These are phyloP conservation scores for Fomitopsis pulvina DNA, from an alignment of 768 basidiomycete genomes.

Conservation along the genomic window DNA sequence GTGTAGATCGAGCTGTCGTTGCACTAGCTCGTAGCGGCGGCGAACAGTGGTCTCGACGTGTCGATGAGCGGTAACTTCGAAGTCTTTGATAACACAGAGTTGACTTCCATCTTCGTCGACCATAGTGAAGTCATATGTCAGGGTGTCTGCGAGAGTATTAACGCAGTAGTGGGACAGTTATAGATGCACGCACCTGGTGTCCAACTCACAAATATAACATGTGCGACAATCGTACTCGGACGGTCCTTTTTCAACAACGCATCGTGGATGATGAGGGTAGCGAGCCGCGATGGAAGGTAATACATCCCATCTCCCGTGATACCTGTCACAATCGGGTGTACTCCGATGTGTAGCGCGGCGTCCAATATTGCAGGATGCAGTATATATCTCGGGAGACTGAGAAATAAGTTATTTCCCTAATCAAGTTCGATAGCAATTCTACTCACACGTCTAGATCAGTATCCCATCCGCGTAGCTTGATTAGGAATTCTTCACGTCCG, in stretches of 20 bases:
- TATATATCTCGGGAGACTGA: background rate
- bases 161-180: background rate
- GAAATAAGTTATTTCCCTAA: too few relatives aligned
- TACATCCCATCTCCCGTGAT: constrained; percentile 22
- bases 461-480: background rate
- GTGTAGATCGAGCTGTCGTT: background rate
- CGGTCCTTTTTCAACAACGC: constrained; percentile 10
- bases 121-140: constrained; percentile 23
- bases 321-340: constrained; percentile 26
- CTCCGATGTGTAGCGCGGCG: constrained; percentile 27
- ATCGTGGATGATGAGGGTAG: constrained; percentile 8
- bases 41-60: background rate
- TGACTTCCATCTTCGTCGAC: constrained; percentile 20
- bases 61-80: constrained; percentile 12
- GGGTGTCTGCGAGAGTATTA: constrained; percentile 10
- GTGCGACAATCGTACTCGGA: constrained; percentile 18
- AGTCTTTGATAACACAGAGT: constrained; percentile 13
- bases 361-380: constrained; percentile 29
- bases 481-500: background rate
- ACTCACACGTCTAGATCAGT: constrained; percentile 4
- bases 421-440: background rate
- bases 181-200: constrained; percentile 17
- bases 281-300: constrained; percentile 25
- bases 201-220: constrained; percentile 22
- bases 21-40: background rate